Percentiles rank a stretch among this genome's conserved stretches.
phyloP scores from a whole-genome alignment of 164 flowering plant species.

The Tetrastigma voinierianum region DNA sequence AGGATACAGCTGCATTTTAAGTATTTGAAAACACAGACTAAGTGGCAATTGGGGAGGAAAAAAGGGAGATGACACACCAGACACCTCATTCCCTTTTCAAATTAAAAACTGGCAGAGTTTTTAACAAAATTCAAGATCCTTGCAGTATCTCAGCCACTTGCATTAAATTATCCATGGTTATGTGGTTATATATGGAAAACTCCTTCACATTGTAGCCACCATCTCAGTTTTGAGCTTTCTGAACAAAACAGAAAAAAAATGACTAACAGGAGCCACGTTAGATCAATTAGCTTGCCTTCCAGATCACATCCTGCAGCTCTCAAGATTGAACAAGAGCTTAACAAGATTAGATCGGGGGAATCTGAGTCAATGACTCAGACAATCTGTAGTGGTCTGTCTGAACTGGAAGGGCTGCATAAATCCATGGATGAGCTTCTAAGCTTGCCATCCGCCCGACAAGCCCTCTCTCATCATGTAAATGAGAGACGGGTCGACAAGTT shows the following conservation, averaged over 20 bases:
- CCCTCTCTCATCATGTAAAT: slow-evolving; percentile 16
- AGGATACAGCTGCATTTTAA: background rate
- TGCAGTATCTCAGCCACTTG: slow-evolving; percentile 13
- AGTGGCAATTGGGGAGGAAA: too few relatives aligned
- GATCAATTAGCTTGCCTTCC: slow-evolving; percentile 50
- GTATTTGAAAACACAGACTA: too few relatives aligned
- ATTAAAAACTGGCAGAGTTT: slow-evolving; percentile 5
- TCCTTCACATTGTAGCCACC: background rate
- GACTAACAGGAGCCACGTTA: slow-evolving; percentile 16
- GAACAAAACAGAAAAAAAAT: slow-evolving; percentile 12
- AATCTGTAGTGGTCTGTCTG: slow-evolving; percentile 21
- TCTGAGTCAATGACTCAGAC: slow-evolving; percentile 19
- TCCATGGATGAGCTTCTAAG: slow-evolving; percentile 32
- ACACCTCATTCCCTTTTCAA: slow-evolving; percentile 15
- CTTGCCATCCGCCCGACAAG: slow-evolving; percentile 26
- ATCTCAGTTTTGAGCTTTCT: slow-evolving; percentile 2
- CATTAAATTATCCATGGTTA: background rate
- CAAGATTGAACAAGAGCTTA: slow-evolving; percentile 30
- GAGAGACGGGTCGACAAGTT: slow-evolving; percentile 15
- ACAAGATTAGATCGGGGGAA: slow-evolving; percentile 29
- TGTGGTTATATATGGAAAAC: background rate
- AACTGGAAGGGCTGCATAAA: slow-evolving; percentile 30
- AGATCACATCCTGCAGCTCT: slow-evolving; percentile 34
- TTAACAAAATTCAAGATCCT: slow-evolving; percentile 7
- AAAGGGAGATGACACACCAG: background rate